phyloP scores from a whole-genome alignment of 805 yeast genomes.

The Spathaspora gorwiae region DNA sequence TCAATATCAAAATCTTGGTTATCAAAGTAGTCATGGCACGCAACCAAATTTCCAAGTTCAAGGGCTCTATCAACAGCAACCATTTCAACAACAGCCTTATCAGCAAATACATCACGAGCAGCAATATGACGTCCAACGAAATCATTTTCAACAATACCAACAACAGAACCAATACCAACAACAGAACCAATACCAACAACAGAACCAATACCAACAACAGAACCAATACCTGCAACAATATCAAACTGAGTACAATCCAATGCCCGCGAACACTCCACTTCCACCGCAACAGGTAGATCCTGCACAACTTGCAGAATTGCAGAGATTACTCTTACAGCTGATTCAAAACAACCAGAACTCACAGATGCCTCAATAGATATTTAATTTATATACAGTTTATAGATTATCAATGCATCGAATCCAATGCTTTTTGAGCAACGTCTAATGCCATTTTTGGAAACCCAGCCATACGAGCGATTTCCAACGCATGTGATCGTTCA shows the following conservation, averaged over 20 bases:
- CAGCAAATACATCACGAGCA: slow-evolving; percentile 1
- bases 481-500: slow-evolving; percentile 68
- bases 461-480: slow-evolving; percentile 75
- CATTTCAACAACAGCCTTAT: slow-evolving; percentile 3
- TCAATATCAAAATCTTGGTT: slow-evolving; percentile 3
- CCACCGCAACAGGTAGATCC: slow-evolving; percentile 8
- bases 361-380: slow-evolving; percentile 11
- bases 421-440: slow-evolving; percentile 40
- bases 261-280: slow-evolving; percentile 2
- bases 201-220: slow-evolving; percentile 9
- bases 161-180: slow-evolving; percentile 2
- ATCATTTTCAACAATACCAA: slow-evolving; percentile 9
- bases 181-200: slow-evolving; percentile 16
- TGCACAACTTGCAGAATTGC: slow-evolving; percentile 6
- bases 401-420: not conserved
- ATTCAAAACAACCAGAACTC: slow-evolving; percentile 22
- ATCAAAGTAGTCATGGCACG: slow-evolving; percentile 2
- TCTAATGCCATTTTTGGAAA: slow-evolving; percentile 59
- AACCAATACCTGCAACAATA: slow-evolving; percentile 1
- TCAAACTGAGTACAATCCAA: slow-evolving; percentile 2
- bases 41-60: slow-evolving; percentile 6
- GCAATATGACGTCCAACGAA: slow-evolving; percentile 8
- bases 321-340: slow-evolving; percentile 7
- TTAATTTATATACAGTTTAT: not conserved
- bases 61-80: slow-evolving; percentile 2